Conservation (phyloP, 2,329 filamentous ascomycete species). For the Didymellaceae sp. region DNA sequence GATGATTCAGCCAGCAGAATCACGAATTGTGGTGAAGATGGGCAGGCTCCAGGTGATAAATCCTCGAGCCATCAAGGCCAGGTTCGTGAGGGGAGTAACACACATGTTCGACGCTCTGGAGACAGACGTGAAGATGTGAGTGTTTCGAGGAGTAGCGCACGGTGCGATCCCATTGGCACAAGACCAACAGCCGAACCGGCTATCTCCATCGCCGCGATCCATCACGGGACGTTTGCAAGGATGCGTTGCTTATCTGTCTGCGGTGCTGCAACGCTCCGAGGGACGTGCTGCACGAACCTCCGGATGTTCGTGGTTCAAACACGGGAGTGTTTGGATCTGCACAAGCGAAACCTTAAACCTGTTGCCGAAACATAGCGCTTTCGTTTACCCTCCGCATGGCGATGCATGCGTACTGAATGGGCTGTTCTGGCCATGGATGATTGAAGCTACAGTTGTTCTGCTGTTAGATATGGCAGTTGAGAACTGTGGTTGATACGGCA, state of each 20-base stretch:
- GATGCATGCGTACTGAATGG: not conserved
- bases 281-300: constrained; percentile 1
- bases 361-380: not conserved
- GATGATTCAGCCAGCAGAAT: constrained; percentile 17
- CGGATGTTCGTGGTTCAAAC: constrained; percentile 8
- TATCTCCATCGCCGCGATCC: not conserved
- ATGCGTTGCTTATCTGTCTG: not conserved
- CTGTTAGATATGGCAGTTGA: not conserved
- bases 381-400: not conserved
- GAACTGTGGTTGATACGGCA: no score
- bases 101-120: constrained; percentile 2
- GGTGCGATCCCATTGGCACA: no score
- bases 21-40: not conserved
- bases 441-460: not conserved
- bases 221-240: not conserved
- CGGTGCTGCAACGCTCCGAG: not conserved
- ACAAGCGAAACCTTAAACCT: constrained; percentile 12
- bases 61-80: not conserved
- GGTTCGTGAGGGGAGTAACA: not conserved
- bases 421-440: not conserved
- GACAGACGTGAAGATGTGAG: constrained; percentile 11
- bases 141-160: constrained; percentile 9
- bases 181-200: no score
- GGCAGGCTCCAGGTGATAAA: constrained; percentile 7
- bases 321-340: constrained; percentile 7